Conservation (phyloP, 2,329 filamentous ascomycete species). For the Epichloe aotearoae region DNA sequence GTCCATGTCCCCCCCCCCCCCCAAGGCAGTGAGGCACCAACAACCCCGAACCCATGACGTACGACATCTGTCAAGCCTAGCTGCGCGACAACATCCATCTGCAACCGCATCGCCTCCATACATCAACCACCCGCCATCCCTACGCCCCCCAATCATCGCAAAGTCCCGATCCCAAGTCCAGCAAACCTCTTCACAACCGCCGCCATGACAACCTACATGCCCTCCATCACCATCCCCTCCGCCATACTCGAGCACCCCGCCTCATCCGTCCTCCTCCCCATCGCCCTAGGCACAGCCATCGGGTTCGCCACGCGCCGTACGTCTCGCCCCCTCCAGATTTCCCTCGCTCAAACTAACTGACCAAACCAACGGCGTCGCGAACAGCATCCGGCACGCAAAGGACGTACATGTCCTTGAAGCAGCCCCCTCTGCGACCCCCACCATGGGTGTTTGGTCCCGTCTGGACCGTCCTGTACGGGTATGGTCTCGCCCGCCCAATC, state of each 20-base stretch:
- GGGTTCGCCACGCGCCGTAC: constrained; percentile 56
- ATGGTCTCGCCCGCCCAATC: background rate
- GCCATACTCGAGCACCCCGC: constrained; percentile 60
- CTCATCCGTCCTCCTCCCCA: constrained; percentile 60
- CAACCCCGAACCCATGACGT: too few species aligned
- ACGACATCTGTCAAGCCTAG: too few species aligned
- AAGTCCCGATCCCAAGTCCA: too few species aligned
- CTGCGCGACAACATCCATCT: too few species aligned
- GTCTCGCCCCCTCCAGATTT: constrained; percentile 11
- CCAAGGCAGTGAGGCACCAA: too few species aligned
- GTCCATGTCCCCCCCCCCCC: too few species aligned
- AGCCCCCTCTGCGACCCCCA: constrained; percentile 51
- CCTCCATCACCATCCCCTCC: constrained; percentile 61
- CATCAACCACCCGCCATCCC: too few species aligned
- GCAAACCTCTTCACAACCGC: too few species aligned
- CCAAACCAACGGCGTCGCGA: background rate
- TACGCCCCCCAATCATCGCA: too few species aligned
- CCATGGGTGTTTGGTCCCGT: constrained; percentile 49
- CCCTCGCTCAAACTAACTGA: background rate
- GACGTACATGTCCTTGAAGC: constrained; percentile 52
- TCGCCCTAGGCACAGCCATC: constrained; percentile 59
- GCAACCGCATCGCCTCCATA: too few species aligned
- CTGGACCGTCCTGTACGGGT: constrained; percentile 55
- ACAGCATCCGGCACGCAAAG: constrained; percentile 44
- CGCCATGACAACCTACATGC: constrained; percentile 65